Conservation (phyloP, 148 eudicot species). For the Talinum fruticosum region DNA sequence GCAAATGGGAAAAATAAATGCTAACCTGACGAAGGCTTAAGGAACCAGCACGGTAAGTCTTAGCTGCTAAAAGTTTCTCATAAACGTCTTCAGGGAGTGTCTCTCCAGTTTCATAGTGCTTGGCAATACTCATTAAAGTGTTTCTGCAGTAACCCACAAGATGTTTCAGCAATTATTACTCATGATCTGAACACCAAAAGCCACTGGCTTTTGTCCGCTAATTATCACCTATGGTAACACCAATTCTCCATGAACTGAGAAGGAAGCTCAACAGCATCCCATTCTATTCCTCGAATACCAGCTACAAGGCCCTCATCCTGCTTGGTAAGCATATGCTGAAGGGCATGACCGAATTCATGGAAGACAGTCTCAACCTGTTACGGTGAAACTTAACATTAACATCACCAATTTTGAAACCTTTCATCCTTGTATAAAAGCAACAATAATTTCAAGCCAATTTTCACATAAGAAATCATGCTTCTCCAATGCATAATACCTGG, state of each 20-base stretch:
- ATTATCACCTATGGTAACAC: slow-evolving; percentile 87
- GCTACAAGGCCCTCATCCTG: slow-evolving; percentile 98
- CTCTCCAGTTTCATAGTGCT: slow-evolving; percentile 89
- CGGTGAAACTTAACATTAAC: neutral
- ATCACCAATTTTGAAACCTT: neutral
- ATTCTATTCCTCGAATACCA: slow-evolving; percentile 90
- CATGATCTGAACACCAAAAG: neutral
- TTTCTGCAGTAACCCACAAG: slow-evolving; percentile 48
- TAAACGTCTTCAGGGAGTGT: slow-evolving; percentile 80
- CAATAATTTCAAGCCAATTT: neutral
- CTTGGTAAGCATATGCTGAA: slow-evolving; percentile 95
- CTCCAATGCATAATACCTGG: neutral
- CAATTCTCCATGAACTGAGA: slow-evolving; percentile 99
- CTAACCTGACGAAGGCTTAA: slow-evolving; percentile 78
- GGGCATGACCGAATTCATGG: slow-evolving; percentile 99
- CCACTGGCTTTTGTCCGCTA: neutral
- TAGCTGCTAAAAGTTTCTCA: slow-evolving; percentile 83
- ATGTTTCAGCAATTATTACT: neutral
- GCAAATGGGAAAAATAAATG: neutral
- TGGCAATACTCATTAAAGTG: slow-evolving; percentile 87
- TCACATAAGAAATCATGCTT: neutral
- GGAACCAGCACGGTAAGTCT: slow-evolving; percentile 88
- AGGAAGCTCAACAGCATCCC: slow-evolving; percentile 99
- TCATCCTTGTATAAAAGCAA: neutral
- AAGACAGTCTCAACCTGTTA: slow-evolving; percentile 95